Conservation (phyloP, 192 early-diverging fungal genomes). For the Podila epigama region DNA sequence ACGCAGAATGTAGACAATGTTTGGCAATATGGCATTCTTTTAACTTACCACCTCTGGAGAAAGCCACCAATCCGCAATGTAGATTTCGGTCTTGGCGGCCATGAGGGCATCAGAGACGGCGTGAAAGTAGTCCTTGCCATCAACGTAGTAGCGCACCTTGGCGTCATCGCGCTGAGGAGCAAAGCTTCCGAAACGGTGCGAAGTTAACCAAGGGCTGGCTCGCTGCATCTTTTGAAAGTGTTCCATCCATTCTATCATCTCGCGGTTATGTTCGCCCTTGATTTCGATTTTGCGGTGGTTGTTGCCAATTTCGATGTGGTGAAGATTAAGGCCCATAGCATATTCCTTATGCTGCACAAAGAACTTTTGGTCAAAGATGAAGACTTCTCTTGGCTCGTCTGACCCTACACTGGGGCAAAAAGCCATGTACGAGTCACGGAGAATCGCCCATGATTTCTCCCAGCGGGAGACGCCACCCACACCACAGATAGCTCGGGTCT, state of each 20-base stretch:
- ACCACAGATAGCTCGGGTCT: constrained; percentile 51
- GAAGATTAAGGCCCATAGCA: constrained; percentile 56
- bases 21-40: too few relatives aligned
- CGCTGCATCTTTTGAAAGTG: constrained; percentile 64
- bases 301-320: constrained; percentile 69
- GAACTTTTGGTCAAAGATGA: constrained; percentile 60
- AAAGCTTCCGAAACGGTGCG: constrained; percentile 79
- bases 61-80: constrained; percentile 91
- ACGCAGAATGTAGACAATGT: too few relatives aligned
- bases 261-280: constrained; percentile 67
- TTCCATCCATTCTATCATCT: constrained; percentile 74
- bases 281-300: constrained; percentile 70
- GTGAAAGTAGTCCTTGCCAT: constrained; percentile 81
- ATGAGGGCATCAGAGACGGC: constrained; percentile 79
- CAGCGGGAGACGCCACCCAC: constrained; percentile 47
- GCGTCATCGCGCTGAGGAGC: constrained; percentile 72
- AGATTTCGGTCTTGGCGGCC: constrained; percentile 74
- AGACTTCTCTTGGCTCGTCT: constrained; percentile 52
- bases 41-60: constrained; percentile 80
- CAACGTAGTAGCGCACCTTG: constrained; percentile 81
- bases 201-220: constrained; percentile 67
- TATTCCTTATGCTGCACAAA: constrained; percentile 28
- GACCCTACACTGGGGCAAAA: constrained; percentile 57
- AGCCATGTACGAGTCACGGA: constrained; percentile 77
- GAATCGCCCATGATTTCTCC: constrained; percentile 73